Percentiles rank a stretch among this genome's conserved stretches.
phyloP scores from a whole-genome alignment of 352 stramenopile genomes.

The Pythium grandisporangium region DNA sequence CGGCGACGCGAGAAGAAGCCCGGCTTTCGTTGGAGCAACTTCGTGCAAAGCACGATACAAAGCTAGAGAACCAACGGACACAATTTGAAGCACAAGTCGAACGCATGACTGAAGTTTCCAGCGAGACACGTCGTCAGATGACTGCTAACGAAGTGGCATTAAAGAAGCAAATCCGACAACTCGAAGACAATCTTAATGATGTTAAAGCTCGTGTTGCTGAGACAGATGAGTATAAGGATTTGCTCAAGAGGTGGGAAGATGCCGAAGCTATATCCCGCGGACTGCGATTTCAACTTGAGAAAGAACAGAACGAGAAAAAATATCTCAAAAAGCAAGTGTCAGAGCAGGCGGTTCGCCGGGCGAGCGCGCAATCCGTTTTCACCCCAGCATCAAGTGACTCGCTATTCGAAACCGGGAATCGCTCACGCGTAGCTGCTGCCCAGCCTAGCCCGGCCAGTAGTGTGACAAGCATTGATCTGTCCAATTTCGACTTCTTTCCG shows the following conservation, averaged over 20 bases:
- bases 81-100: slow-evolving; percentile 19
- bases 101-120: slow-evolving; percentile 10
- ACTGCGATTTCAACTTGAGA: slow-evolving; percentile 63
- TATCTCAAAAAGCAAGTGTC: slow-evolving; percentile 56
- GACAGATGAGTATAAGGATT: slow-evolving; percentile 41
- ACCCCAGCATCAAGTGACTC: no score
- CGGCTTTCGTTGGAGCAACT: slow-evolving; percentile 11
- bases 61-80: slow-evolving; percentile 20
- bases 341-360: no score
- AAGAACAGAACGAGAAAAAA: slow-evolving; percentile 72
- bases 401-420: no score
- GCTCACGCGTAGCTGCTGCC: no score
- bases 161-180: slow-evolving; percentile 10
- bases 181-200: slow-evolving; percentile 25
- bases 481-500: slow-evolving; percentile 46
- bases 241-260: slow-evolving; percentile 52
- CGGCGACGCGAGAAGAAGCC: slow-evolving; percentile 22
- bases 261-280: slow-evolving; percentile 56
- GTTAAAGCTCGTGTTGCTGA: slow-evolving; percentile 19
- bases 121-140: slow-evolving; percentile 14
- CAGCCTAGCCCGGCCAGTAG: slow-evolving; percentile 29
- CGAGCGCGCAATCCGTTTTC: no score
- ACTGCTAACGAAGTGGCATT: slow-evolving; percentile 23
- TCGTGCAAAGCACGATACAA: slow-evolving; percentile 18
- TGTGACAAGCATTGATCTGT: slow-evolving; percentile 32